These are phyloP conservation scores for Apiospora pterosperma DNA, from an alignment of 2,329 filamentous ascomycete genomes.

Conservation along the genomic window DNA sequence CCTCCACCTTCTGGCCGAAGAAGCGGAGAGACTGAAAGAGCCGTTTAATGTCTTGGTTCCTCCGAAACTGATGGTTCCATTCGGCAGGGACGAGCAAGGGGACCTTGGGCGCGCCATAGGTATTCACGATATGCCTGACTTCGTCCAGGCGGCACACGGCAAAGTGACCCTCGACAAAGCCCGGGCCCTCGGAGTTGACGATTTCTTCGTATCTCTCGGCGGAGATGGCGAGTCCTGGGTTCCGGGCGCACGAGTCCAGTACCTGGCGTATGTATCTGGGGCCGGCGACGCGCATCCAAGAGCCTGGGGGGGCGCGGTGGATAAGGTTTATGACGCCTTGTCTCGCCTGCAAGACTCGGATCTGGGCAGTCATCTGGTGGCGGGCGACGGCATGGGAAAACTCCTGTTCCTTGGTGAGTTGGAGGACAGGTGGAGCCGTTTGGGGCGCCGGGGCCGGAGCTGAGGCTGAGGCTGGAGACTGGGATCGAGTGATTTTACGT, in stretches of 20 bases:
- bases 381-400: conserved; percentile 2
- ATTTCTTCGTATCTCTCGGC: conserved; percentile 1
- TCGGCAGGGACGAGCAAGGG: conserved; percentile 4
- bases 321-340: not conserved
- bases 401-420: not conserved
- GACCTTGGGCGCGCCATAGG: not conserved
- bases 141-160: conserved; percentile 4
- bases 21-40: not conserved
- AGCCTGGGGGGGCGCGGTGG: not conserved
- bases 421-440: not conserved
- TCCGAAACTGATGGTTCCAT: not conserved
- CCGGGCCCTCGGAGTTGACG: not conserved
- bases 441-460: not conserved
- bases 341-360: conserved; percentile 3
- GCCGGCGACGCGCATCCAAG: not conserved
- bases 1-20: conserved; percentile 5
- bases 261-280: not conserved
- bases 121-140: not conserved
- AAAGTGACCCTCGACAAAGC: conserved; percentile 6
- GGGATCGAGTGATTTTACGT: not conserved
- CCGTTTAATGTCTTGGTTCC: not conserved
- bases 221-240: conserved; percentile 4
- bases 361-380: conserved; percentile 5
- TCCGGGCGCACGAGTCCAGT: conserved; percentile 2
- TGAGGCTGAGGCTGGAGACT: not conserved